Evolutionary conservation across 257 asterid genomes (phyloP).

Genomic region (Penstemon barbatus): DNA sequence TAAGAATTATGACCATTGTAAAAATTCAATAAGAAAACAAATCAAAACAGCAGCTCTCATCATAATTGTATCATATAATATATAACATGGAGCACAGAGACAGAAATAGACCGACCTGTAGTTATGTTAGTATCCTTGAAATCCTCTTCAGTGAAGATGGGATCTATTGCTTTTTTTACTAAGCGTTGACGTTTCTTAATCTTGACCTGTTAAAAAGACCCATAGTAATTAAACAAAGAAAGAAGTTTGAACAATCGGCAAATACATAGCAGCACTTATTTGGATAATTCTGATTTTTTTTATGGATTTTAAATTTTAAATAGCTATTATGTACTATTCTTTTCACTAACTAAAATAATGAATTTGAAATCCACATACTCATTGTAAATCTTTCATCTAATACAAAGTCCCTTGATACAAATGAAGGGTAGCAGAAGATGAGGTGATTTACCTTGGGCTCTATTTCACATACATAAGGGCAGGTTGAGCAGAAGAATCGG

Average conservation of each 20-base stretch:
- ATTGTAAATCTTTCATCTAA: no score
- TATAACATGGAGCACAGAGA: background rate
- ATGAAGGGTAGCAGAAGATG: background rate
- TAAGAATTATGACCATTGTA: background rate
- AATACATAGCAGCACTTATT: no score
- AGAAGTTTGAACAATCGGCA: background rate
- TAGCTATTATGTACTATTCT: no score
- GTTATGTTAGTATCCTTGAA: constrained; percentile 45
- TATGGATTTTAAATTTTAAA: no score
- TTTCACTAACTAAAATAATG: no score
- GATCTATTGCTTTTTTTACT: constrained; percentile 64
- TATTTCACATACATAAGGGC: constrained; percentile 60
- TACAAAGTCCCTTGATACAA: no score
- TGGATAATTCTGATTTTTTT: no score
- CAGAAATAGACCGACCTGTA: constrained; percentile 39
- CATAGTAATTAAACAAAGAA: background rate
- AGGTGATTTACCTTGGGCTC: constrained; percentile 46
- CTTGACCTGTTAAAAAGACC: constrained; percentile 49
- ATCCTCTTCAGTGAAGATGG: constrained; percentile 62
- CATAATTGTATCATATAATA: background rate
- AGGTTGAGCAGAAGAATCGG: constrained; percentile 60
- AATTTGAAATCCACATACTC: no score
- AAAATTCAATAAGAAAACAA: background rate
- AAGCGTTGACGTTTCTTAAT: constrained; percentile 53
- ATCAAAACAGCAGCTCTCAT: background rate